Base-by-base conservation (phyloP, 148 eudicot species). In the Fagopyrum homotropicum region DNA sequence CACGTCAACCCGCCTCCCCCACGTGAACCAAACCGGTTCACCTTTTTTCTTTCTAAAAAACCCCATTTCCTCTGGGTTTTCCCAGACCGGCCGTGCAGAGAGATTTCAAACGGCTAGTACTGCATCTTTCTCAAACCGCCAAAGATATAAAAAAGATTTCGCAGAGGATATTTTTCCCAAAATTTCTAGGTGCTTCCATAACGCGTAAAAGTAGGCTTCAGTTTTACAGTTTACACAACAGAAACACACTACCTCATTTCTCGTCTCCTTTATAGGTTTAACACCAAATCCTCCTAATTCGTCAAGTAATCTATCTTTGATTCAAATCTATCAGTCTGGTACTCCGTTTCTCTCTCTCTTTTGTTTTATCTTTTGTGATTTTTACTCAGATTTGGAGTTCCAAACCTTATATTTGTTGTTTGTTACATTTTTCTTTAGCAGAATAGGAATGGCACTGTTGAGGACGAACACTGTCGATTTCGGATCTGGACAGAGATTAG, bases 401-500 rank as follows among this genome's bases (percentile, higher is more conserved):
- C 15, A 29, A 29, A 29, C 1, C 10, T 29, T 61, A 45, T 66
- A 35, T 66, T 66, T 66, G 71, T 2, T 66, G 45, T 43, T 2
- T 66, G 45, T 43, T 29, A 40, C 71, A 66, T 19, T 66, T 63
- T 14, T 14, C 19, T 10, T 14, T 0, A 30, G 15, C 2, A 63
- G 66, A 9, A 35, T 60, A 4, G 19, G 15, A 40, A 66, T 66
- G 71, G 46, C 71, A 47, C 16, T 66, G 71, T 15, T 66, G 71
- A 66, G 71, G 71, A 40, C 71, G 71, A 66, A 43, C 19, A 66
- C 71, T 14, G 71, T 14, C 45, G 71, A 66, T 40, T 66, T 66
- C 46, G 71, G 46, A 66, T 40, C 47, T 3, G 71, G 46, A 22
- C 71, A 66, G 47, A 66, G 82, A 30, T 55, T 73, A 3, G 88